These are phyloP conservation scores for Starmerella vaccinii DNA, from an alignment of 805 yeast genomes.

Conservation along the genomic window DNA sequence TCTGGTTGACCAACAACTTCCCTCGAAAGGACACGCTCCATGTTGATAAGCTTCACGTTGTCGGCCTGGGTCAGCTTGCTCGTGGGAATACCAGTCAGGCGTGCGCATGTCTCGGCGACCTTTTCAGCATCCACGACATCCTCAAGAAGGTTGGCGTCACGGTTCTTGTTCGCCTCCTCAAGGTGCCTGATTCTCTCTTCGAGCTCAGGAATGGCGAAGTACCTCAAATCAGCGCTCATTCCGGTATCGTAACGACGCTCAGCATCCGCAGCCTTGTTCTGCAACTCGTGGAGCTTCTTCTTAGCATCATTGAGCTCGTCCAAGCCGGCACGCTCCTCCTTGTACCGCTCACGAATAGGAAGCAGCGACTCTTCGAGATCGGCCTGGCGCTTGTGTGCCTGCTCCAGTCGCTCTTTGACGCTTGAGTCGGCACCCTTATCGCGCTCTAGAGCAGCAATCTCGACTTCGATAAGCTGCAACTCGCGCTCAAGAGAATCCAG, in stretches of 20 bases:
- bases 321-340: constrained; percentile 80
- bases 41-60: constrained; percentile 81
- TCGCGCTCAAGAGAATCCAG: constrained; percentile 89
- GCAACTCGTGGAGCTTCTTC: constrained; percentile 84
- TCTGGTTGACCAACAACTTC: constrained; percentile 92
- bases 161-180: constrained; percentile 65
- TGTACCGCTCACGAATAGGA: constrained; percentile 77
- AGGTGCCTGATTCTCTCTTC: constrained; percentile 61
- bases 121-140: constrained; percentile 88
- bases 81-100: constrained; percentile 95
- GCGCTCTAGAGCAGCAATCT: constrained; percentile 92
- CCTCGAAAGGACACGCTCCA: constrained; percentile 76
- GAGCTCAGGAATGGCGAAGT: constrained; percentile 94
- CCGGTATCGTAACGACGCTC: constrained; percentile 94
- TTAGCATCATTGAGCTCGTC: constrained; percentile 83
- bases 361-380: constrained; percentile 72
- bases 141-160: constrained; percentile 57
- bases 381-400: constrained; percentile 70
- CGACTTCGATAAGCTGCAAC: constrained; percentile 83
- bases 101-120: constrained; percentile 93
- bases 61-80: constrained; percentile 90
- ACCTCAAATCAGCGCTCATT: constrained; percentile 89
- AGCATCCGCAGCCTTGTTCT: constrained; percentile 87
- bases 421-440: constrained; percentile 75
- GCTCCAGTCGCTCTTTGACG: constrained; percentile 74